Evolutionary conservation across 176 grass and related monocot genomes (phyloP).

Genomic region (Oryza brachyantha): DNA sequence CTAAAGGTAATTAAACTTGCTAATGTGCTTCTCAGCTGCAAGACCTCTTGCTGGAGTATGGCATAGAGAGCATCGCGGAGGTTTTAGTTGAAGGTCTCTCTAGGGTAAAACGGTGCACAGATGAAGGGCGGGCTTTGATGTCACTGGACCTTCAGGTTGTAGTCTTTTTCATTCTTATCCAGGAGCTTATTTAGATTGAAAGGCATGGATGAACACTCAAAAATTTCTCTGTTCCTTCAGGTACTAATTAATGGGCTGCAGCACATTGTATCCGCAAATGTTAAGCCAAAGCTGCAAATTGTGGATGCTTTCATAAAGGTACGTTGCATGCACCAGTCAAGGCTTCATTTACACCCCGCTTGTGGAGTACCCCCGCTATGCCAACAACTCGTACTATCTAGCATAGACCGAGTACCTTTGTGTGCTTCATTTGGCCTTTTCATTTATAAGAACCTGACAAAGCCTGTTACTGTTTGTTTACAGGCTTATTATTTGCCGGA

Average conservation of each 20-base stretch:
- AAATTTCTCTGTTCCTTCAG: slow-evolving; percentile 52
- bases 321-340: not conserved
- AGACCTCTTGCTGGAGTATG: slow-evolving; percentile 77
- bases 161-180: slow-evolving; percentile 6
- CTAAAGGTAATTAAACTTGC: slow-evolving; percentile 7
- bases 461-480: slow-evolving; percentile 19
- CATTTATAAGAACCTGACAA: slow-evolving; percentile 1
- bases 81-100: slow-evolving; percentile 92
- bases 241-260: slow-evolving; percentile 92
- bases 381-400: not conserved
- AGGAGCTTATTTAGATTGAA: slow-evolving; percentile 5
- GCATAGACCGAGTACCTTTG: not conserved
- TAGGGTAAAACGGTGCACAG: slow-evolving; percentile 90
- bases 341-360: not conserved
- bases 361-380: not conserved
- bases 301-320: slow-evolving; percentile 97
- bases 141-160: slow-evolving; percentile 96
- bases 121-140: slow-evolving; percentile 97
- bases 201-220: slow-evolving; percentile 7
- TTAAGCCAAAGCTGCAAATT: slow-evolving; percentile 87
- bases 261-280: slow-evolving; percentile 83
- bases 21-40: slow-evolving; percentile 62
- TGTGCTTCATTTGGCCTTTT: slow-evolving; percentile 12
- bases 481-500: slow-evolving; percentile 94
- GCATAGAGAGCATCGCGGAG: slow-evolving; percentile 80